phyloP scores from a whole-genome alignment of 2,329 filamentous ascomycete species.

The Fusarium siculi region DNA sequence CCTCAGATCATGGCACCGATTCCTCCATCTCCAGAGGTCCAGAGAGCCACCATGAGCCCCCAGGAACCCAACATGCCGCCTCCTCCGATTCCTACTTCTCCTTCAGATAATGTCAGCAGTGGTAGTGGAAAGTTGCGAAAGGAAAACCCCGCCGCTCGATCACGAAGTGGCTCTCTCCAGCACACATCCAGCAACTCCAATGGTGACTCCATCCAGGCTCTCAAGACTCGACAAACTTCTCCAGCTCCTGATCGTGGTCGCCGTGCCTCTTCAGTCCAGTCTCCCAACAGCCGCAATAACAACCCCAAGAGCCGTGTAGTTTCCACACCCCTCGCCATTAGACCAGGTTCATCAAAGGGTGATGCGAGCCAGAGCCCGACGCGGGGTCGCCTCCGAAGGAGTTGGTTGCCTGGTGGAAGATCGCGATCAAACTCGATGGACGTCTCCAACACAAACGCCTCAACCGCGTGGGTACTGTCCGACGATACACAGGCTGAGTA shows the following conservation, averaged over 20 bases:
- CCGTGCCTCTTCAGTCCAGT: slow-evolving; percentile 62
- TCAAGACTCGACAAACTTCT: slow-evolving; percentile 44
- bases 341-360: slow-evolving; percentile 40
- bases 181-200: slow-evolving; percentile 29
- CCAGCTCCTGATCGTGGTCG: slow-evolving; percentile 54
- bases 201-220: slow-evolving; percentile 32
- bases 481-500: slow-evolving; percentile 66
- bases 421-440: slow-evolving; percentile 63
- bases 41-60: slow-evolving; percentile 38
- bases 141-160: slow-evolving; percentile 41
- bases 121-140: slow-evolving; percentile 48
- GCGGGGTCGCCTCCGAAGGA: slow-evolving; percentile 60
- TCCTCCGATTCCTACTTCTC: slow-evolving; percentile 21
- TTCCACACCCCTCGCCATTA: slow-evolving; percentile 46
- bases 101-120: slow-evolving; percentile 29
- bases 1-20: slow-evolving; percentile 46
- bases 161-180: slow-evolving; percentile 50
- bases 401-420: slow-evolving; percentile 64
- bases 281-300: slow-evolving; percentile 42
- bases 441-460: slow-evolving; percentile 32
- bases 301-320: slow-evolving; percentile 48
- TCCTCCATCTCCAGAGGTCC: slow-evolving; percentile 45
- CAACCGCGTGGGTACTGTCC: slow-evolving; percentile 65
- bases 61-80: slow-evolving; percentile 33
- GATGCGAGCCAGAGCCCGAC: slow-evolving; percentile 57